Base-by-base conservation (phyloP, 331 rosid species). In the Quercus lobata region DNA sequence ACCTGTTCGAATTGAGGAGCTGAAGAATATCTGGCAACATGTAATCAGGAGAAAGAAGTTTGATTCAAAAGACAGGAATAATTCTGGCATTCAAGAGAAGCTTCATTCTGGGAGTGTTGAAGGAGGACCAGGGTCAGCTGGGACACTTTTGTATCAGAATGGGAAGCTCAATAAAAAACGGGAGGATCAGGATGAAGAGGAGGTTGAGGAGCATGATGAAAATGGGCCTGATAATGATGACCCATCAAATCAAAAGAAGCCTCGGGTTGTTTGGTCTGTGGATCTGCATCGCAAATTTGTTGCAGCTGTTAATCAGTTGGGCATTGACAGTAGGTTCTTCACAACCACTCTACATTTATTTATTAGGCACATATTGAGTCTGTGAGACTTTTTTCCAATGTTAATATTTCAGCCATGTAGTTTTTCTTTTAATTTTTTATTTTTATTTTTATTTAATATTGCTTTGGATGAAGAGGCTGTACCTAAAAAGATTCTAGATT, bases 11-110 rank as follows among this genome's bases (percentile, higher is more conserved):
- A 87, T 92, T 58, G 97, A 96, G 89, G 97, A 93, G 89, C 86
- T 93, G 71, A 89, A 90, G 91, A 93, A 96, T 85, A 93, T 96
- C 77, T 96, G 99, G 99, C 99, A 96, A 85, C 99, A 96, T 85
- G 98, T 96, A 18, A 73, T 96, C 25, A 86, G 99, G 83, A 90
- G 88, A 84, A 96, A 87, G 92, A 93, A 86, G 84, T 75, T 81
- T 69, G 97, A 93, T 85, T 21, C 98, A 2, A 92, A 88, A 89
- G 97, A 89, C 68, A 85, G 30, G 41, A 80, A 76, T 77, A 82
- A 85, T 69, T 82, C 82, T 27, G 79, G 82, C 73, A 95, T 79
- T 81, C 86, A 44, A 56, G 93, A 85, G 75, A 88, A 83, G 72
- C 57, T 80, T 55, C 78, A 82, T 78, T 79, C 34, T 44, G 91